Conservation (phyloP, 1,284 basidiomycete species). For the Rhizoctonia solani region DNA sequence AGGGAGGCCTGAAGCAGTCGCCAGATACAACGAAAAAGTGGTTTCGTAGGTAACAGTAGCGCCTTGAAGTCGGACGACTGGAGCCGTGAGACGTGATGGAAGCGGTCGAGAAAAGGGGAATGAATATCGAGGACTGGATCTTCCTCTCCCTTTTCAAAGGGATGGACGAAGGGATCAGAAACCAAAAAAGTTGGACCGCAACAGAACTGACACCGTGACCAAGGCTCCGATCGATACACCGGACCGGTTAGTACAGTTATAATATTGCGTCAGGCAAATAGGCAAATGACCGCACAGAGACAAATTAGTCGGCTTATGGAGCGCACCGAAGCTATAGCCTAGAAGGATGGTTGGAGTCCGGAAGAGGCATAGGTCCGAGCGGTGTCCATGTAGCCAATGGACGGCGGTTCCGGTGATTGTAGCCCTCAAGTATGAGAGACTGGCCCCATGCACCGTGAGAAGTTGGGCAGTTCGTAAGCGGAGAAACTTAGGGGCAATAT, state of each 20-base stretch:
- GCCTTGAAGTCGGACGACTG: not conserved
- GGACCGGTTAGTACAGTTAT: not conserved
- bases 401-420: not conserved
- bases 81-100: too few relatives aligned
- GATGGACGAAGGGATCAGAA: not conserved
- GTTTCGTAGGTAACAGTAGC: not conserved
- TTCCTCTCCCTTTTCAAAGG: conserved; percentile 8
- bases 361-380: conserved; percentile 15
- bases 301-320: conserved; percentile 12
- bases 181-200: not conserved
- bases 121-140: not conserved
- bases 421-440: not conserved
- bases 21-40: not conserved
- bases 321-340: too few relatives aligned
- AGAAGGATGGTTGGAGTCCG: not conserved
- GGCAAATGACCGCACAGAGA: too few relatives aligned
- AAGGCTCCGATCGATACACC: not conserved
- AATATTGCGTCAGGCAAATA: conserved; percentile 3
- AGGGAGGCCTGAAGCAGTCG: not conserved
- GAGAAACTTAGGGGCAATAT: not conserved
- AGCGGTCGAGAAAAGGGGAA: not conserved
- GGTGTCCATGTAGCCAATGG: not conserved
- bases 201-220: not conserved
- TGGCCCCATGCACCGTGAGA: not conserved
- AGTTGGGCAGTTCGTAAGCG: not conserved